Conservation (phyloP, 148 eudicot genomes). For the Cornus suecica region DNA sequence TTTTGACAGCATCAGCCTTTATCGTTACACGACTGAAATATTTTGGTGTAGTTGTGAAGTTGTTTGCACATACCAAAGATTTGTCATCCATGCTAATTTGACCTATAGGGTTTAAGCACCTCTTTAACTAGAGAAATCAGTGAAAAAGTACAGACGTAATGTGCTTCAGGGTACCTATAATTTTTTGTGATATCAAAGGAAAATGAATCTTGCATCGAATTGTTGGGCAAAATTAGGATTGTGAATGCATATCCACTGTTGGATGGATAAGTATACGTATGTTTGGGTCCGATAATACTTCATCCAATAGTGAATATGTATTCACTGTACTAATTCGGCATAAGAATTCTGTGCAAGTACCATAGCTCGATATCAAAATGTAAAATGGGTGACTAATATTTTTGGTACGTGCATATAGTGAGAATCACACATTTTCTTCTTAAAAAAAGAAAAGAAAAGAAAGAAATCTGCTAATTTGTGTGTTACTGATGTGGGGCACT, state of each 20-base stretch:
- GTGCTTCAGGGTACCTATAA: background rate
- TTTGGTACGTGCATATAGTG: constrained; percentile 1
- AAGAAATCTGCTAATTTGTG: background rate
- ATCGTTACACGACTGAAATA: background rate
- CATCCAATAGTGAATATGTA: too few species aligned
- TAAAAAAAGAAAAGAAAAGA: too few species aligned
- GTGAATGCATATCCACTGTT: too few species aligned
- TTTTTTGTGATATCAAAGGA: too few species aligned
- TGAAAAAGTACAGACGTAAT: background rate
- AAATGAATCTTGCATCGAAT: too few species aligned
- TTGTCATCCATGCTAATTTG: background rate
- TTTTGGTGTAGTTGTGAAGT: too few species aligned
- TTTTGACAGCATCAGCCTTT: background rate
- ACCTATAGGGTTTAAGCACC: background rate
- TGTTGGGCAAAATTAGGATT: too few species aligned
- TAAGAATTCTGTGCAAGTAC: too few species aligned
- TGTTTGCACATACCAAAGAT: background rate
- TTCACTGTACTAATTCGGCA: too few species aligned
- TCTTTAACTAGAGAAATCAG: background rate
- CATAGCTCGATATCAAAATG: background rate
- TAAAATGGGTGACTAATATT: background rate
- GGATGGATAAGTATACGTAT: too few species aligned
- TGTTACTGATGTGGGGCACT: constrained; percentile 15
- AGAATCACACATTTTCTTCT: too few species aligned
- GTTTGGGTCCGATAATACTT: too few species aligned